Evolutionary conservation across 208 protist genomes (phyloP).

Genomic region (Leishmania guyanensis): DNA sequence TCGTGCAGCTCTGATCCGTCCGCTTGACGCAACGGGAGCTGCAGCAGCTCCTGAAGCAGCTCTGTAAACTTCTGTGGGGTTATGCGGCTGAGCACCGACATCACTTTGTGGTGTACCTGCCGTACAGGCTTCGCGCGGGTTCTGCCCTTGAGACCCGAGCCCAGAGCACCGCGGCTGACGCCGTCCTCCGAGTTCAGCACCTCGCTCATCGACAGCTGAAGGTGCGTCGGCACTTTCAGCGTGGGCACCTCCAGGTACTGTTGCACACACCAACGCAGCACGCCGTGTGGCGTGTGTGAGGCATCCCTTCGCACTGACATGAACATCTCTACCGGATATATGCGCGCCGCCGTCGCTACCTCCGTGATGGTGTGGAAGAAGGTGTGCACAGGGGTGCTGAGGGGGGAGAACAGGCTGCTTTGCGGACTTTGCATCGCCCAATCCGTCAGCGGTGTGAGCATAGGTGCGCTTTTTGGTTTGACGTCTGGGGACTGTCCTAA

Average conservation of each 20-base stretch:
- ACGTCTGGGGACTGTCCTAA: constrained; percentile 57
- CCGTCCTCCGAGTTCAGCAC: constrained; percentile 50
- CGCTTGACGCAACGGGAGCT: constrained; percentile 77
- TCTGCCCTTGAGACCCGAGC: constrained; percentile 50
- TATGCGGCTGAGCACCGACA: constrained; percentile 87
- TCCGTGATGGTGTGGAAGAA: constrained; percentile 73
- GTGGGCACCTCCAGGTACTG: constrained; percentile 72
- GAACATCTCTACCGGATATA: constrained; percentile 86
- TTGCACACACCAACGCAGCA: constrained; percentile 75
- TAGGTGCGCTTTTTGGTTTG: constrained; percentile 30
- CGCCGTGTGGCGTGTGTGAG: constrained; percentile 85
- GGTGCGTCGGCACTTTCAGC: constrained; percentile 83
- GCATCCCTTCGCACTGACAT: constrained; percentile 75
- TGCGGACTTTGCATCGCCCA: constrained; percentile 27
- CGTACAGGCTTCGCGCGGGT: constrained; percentile 61
- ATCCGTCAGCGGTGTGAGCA: constrained; percentile 17
- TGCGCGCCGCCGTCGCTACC: constrained; percentile 39
- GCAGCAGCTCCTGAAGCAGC: constrained; percentile 69
- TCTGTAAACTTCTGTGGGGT: constrained; percentile 80
- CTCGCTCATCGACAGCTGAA: constrained; percentile 76
- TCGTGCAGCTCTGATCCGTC: constrained; percentile 83
- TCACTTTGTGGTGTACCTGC: constrained; percentile 83
- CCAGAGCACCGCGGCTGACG: constrained; percentile 61
- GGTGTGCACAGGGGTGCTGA: constrained; percentile 50
- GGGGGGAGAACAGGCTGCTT: constrained; percentile 59